These are phyloP conservation scores for Penicillium sp. DNA, from an alignment of 2,329 filamentous ascomycete genomes.

Conservation along the genomic window DNA sequence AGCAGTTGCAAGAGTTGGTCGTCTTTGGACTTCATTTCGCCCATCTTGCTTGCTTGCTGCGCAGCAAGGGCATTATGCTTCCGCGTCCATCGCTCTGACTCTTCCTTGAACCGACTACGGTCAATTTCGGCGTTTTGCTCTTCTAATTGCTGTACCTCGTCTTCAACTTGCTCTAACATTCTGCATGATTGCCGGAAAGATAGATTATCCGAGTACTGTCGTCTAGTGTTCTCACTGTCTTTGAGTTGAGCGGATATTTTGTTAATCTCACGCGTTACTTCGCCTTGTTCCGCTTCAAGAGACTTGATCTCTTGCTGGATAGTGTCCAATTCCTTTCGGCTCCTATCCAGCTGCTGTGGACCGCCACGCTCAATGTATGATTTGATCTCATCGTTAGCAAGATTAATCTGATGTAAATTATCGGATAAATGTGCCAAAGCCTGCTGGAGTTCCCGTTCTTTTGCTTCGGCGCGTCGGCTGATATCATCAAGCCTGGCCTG, in stretches of 20 bases:
- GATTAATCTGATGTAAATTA: conserved; percentile 71
- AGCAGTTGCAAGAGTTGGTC: conserved; percentile 69
- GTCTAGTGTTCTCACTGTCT: conserved; percentile 77
- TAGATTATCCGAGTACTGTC: conserved; percentile 84
- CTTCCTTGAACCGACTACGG: conserved; percentile 66
- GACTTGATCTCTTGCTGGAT: conserved; percentile 64
- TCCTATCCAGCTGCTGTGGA: conserved; percentile 63
- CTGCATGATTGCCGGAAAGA: conserved; percentile 73
- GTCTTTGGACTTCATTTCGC: conserved; percentile 79
- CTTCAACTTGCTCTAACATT: conserved; percentile 62
- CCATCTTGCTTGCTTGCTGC: conserved; percentile 69
- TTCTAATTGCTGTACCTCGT: conserved; percentile 71
- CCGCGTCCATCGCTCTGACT: conserved; percentile 65
- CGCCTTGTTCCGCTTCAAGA: conserved; percentile 64
- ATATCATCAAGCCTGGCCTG: conserved; percentile 74
- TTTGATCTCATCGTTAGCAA: conserved; percentile 72
- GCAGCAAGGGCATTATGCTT: conserved; percentile 67
- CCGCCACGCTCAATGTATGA: conserved; percentile 75
- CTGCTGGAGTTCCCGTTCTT: conserved; percentile 67
- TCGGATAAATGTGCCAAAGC: conserved; percentile 68
- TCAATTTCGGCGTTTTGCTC: conserved; percentile 78
- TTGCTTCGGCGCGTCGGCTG: conserved; percentile 64
- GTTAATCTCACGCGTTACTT: conserved; percentile 68
- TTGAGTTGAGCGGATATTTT: conserved; percentile 71
- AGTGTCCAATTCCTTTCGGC: conserved; percentile 63